Evolutionary conservation across 352 stramenopile species (phyloP).

Genomic region (Phytophthora fragariae): DNA sequence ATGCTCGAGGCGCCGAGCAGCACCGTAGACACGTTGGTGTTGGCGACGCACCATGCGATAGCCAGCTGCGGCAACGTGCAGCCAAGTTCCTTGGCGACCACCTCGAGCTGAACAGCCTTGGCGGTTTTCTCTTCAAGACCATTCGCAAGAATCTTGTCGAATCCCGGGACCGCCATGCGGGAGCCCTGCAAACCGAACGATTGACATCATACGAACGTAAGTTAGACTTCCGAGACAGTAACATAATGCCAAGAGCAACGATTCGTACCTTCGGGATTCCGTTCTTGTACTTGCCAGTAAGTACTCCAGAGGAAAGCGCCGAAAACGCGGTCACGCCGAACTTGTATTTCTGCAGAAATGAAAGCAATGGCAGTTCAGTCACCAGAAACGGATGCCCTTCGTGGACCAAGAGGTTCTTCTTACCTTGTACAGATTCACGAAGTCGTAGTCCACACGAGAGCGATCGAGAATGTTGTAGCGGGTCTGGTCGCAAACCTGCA

Average conservation of each 20-base stretch:
- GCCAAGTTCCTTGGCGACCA: constrained; percentile 53
- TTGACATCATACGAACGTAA: background rate
- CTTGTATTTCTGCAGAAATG: constrained; percentile 59
- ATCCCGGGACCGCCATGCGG: constrained; percentile 50
- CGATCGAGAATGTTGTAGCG: constrained; percentile 82
- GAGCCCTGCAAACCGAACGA: constrained; percentile 45
- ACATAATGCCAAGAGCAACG: background rate
- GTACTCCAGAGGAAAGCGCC: constrained; percentile 57
- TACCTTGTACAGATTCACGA: constrained; percentile 56
- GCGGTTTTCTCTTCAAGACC: constrained; percentile 44
- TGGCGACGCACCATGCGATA: constrained; percentile 64
- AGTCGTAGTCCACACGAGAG: constrained; percentile 72
- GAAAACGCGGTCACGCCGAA: constrained; percentile 74
- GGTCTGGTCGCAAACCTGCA: constrained; percentile 61
- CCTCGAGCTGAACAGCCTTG: constrained; percentile 42
- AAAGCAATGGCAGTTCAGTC: background rate
- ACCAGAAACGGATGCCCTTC: background rate
- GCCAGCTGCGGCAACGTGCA: constrained; percentile 61
- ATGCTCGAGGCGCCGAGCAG: constrained; percentile 64
- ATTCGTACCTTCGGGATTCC: constrained; percentile 43
- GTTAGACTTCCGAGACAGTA: background rate
- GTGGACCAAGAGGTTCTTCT: background rate
- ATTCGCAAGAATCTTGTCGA: constrained; percentile 44
- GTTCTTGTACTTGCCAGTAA: constrained; percentile 80
- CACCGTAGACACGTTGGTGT: constrained; percentile 64